Base-by-base conservation (phyloP, 192 early-diverging fungal species). In the Coemansia sp. region DNA sequence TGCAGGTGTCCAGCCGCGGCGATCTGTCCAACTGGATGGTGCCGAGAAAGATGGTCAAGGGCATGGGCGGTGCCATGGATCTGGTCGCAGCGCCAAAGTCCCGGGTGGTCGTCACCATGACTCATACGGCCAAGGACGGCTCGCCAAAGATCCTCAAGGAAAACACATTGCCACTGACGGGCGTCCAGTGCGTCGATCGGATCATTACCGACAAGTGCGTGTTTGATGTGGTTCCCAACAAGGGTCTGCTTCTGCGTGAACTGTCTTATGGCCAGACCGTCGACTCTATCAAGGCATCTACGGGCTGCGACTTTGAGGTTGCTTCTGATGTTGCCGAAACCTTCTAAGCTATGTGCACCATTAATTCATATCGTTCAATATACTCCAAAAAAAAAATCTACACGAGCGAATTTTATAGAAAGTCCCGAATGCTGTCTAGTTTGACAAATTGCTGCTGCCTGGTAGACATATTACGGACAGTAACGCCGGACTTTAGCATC, bases 21-120 rank as follows among this genome's bases (percentile, higher is more conserved):
- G 85, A 87, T 63, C 76, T 91, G 40, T 87, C 89, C 58, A 91
- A 91, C 80, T 91, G 89, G 89, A 86, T 91, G 59, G 84, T 91
- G 16, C 89, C 89, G 11, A 82, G 87, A 34, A 91, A 91, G 76
- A 87, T 91, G 80, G 86, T 91, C 60, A 91, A 91, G 81, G 89
- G 89, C 56, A 87, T 84, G 83, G 89, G 89, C 39, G 87, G 89
- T 10, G 87, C 89, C 11, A 89, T 89, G 87, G 89, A 91, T 51
- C 69, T 91, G 17, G 89, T 91, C 2, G 80, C 87, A 30, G 82
- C 82, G 20, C 71, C 80, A 16, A 77, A 71, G 34, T 84, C 87
- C 16, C 81, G 80, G 26, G 89, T 91, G 6, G 87, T 91, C 23
- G 87, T 91, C 40, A 88, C 87, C n/a, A 87, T 84, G 81, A 80